Evolutionary conservation across 306 rosid species (phyloP).

Genomic region (Arachis hypogaea): DNA sequence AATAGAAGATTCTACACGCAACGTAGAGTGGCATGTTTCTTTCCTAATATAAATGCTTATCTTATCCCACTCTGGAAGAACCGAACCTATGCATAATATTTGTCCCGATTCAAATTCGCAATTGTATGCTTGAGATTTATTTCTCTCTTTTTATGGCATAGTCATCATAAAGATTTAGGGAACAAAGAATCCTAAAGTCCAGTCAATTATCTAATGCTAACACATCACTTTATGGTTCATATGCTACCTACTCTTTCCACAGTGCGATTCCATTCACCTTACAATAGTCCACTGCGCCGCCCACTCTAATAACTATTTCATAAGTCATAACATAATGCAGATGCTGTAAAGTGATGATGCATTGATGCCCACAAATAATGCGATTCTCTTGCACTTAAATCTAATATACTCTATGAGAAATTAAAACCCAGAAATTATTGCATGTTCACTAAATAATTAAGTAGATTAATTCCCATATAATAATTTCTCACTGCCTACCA

Average conservation of each 20-base stretch:
- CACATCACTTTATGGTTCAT: background rate
- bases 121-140: background rate
- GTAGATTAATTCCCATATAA: too few species aligned
- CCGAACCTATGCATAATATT: background rate
- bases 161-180: background rate
- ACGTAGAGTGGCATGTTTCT: background rate
- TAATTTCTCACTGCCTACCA: too few species aligned
- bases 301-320: background rate
- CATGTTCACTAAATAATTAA: too few species aligned
- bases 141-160: background rate
- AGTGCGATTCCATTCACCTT: background rate
- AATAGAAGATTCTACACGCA: slow-evolving; percentile 16
- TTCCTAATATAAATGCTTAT: background rate
- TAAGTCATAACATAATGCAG: background rate
- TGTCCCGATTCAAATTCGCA: background rate
- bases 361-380: background rate
- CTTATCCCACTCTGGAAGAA: background rate
- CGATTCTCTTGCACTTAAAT: background rate
- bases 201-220: background rate
- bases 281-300: background rate
- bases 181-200: background rate
- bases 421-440: too few species aligned
- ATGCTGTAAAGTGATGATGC: background rate
- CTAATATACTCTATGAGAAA: too few species aligned
- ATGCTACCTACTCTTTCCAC: slow-evolving; percentile 1